Evolutionary conservation across 202 grass and related monocot species (phyloP).

Genomic region (Schoenoplectus tabernaemontani): DNA sequence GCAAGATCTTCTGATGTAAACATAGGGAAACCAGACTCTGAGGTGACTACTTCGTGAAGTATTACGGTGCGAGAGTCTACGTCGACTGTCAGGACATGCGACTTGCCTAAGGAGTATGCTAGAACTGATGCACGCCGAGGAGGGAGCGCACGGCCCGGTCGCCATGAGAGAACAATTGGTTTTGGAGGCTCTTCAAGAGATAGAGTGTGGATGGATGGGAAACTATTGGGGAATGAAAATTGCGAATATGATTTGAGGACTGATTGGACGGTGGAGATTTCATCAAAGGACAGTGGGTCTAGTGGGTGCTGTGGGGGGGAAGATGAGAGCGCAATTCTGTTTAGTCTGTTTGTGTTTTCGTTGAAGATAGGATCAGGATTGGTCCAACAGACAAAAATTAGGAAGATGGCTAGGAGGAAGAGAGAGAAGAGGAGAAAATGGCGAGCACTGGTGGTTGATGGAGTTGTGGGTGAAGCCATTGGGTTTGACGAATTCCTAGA

Average conservation of each 20-base stretch:
- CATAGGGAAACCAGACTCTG: conserved; percentile 37
- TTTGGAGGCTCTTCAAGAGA: conserved; percentile 66
- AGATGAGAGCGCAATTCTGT: neutral
- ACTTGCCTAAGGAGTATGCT: conserved; percentile 27
- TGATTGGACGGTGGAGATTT: conserved; percentile 11
- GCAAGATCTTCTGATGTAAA: conserved; percentile 49
- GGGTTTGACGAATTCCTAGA: neutral
- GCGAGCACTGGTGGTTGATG: neutral
- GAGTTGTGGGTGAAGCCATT: neutral
- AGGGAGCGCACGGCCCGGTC: neutral
- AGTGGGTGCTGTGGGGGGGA: conserved; percentile 22
- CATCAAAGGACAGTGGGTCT: conserved; percentile 40
- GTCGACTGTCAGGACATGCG: conserved; percentile 40
- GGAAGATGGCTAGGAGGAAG: neutral
- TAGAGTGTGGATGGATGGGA: conserved; percentile 41
- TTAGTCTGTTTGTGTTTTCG: neutral
- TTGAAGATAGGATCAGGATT: neutral
- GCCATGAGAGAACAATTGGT: conserved; percentile 10
- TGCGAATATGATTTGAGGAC: conserved; percentile 26
- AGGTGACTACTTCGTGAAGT: conserved; percentile 32
- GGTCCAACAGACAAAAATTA: neutral
- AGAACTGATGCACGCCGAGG: conserved; percentile 51
- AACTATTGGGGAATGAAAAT: conserved; percentile 12
- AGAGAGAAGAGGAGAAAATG: neutral
- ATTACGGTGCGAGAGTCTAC: conserved; percentile 11